These are phyloP conservation scores for Blastobotrys attinorum DNA, from an alignment of 805 yeast genomes.

Conservation along the genomic window DNA sequence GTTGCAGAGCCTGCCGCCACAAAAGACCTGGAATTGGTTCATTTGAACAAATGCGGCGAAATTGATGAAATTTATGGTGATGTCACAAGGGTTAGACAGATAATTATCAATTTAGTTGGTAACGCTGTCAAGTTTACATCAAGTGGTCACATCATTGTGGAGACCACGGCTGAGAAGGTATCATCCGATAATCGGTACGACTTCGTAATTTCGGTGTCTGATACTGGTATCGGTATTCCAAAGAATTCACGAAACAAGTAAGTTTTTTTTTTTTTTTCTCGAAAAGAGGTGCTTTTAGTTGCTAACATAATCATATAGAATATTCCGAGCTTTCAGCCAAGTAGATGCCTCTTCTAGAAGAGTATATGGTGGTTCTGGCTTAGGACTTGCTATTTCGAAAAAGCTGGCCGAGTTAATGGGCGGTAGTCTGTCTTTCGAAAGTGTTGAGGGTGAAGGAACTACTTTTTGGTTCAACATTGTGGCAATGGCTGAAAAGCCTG, in stretches of 20 bases:
- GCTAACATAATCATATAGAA: too few relatives aligned
- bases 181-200: slow-evolving; percentile 34
- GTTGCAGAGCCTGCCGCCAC: slow-evolving; percentile 42
- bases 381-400: slow-evolving; percentile 43
- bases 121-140: slow-evolving; percentile 47
- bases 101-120: slow-evolving; percentile 44
- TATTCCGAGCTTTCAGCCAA: slow-evolving; percentile 47
- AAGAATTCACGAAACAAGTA: slow-evolving; percentile 34
- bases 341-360: slow-evolving; percentile 49
- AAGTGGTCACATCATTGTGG: slow-evolving; percentile 36
- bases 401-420: slow-evolving; percentile 43
- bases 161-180: slow-evolving; percentile 24
- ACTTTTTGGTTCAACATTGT: slow-evolving; percentile 36
- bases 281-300: too few relatives aligned
- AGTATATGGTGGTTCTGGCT: slow-evolving; percentile 46
- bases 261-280: too few relatives aligned
- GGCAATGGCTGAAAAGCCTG: slow-evolving; percentile 24
- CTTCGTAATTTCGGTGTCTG: slow-evolving; percentile 35
- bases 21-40: slow-evolving; percentile 39
- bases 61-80: slow-evolving; percentile 39
- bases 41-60: slow-evolving; percentile 35
- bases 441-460: slow-evolving; percentile 40
- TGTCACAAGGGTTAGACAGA: slow-evolving; percentile 42
- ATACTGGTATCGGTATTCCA: slow-evolving; percentile 50
- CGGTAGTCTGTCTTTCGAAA: slow-evolving; percentile 39